phyloP scores from a whole-genome alignment of 2,329 filamentous ascomycete species.

The Pseudogymnoascus sp. region DNA sequence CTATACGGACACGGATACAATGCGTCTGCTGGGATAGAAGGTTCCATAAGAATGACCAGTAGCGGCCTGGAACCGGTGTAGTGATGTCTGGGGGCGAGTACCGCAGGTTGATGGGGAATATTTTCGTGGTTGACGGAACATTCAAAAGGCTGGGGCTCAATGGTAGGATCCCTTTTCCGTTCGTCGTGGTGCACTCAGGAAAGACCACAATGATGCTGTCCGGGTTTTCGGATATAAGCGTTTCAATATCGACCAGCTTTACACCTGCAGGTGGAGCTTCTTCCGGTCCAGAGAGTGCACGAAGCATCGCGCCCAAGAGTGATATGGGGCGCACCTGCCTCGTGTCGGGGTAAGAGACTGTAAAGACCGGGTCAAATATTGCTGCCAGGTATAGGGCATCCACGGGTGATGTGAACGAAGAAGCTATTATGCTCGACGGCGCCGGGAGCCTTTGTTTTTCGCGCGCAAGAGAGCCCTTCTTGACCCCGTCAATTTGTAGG shows the following conservation, averaged over 20 bases:
- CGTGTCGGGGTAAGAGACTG: constrained; percentile 68
- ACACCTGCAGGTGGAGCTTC: constrained; percentile 38
- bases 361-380: constrained; percentile 95
- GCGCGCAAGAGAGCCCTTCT: constrained; percentile 75
- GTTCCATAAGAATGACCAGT: constrained; percentile 72
- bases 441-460: constrained; percentile 69
- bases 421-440: constrained; percentile 74
- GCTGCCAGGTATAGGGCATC: constrained; percentile 91
- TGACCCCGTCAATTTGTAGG: constrained; percentile 94
- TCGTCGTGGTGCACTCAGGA: constrained; percentile 90
- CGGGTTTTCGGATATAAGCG: constrained; percentile 61
- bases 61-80: constrained; percentile 73
- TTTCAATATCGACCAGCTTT: constrained; percentile 52
- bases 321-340: constrained; percentile 69
- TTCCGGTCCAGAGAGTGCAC: constrained; percentile 58
- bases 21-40: constrained; percentile 79
- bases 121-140: constrained; percentile 58
- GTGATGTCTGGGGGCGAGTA: constrained; percentile 87
- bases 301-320: constrained; percentile 65
- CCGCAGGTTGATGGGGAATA: constrained; percentile 84
- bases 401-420: constrained; percentile 85
- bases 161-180: constrained; percentile 81
- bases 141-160: constrained; percentile 70
- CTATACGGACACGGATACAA: constrained; percentile 84
- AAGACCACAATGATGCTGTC: constrained; percentile 76